Conservation (phyloP, 305 asterid genomes). For the Fraxinus platypoda region DNA sequence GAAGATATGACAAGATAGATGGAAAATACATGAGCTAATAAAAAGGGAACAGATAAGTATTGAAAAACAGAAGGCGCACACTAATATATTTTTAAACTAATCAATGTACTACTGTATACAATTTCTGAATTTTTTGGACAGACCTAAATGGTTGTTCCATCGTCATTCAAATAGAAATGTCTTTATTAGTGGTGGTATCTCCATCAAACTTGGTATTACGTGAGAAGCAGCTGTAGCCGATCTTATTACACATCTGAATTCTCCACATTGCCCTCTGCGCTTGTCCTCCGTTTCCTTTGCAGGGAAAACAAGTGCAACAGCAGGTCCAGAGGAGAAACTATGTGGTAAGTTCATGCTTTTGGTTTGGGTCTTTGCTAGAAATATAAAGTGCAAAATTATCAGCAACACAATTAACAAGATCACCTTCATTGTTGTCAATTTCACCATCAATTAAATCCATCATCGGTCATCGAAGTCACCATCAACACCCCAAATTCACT, state of each 20-base stretch:
- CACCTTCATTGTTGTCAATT: background rate
- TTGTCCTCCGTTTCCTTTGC: constrained; percentile 9
- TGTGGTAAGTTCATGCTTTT: constrained; percentile 43
- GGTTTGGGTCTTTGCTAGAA: constrained; percentile 55
- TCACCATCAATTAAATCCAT: background rate
- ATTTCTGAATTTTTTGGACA: background rate
- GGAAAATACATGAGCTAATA: background rate
- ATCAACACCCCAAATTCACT: background rate
- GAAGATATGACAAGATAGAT: background rate
- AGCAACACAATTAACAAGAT: background rate
- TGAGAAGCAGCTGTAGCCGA: constrained; percentile 29
- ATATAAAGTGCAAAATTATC: background rate
- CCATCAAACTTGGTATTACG: constrained; percentile 38
- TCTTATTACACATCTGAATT: constrained; percentile 37
- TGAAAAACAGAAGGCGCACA: background rate
- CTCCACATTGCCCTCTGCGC: constrained; percentile 21
- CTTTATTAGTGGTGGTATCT: background rate
- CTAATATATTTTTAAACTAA: background rate
- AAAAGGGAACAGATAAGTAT: background rate
- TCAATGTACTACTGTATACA: background rate
- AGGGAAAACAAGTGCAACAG: constrained; percentile 51
- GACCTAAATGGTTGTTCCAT: constrained; percentile 2
- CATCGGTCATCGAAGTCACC: background rate
- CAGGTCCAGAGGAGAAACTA: constrained; percentile 53
- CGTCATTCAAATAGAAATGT: constrained; percentile 4